Evolutionary conservation across 169 alveolate species (phyloP).

Genomic region (Plasmodium gallinaceum): DNA sequence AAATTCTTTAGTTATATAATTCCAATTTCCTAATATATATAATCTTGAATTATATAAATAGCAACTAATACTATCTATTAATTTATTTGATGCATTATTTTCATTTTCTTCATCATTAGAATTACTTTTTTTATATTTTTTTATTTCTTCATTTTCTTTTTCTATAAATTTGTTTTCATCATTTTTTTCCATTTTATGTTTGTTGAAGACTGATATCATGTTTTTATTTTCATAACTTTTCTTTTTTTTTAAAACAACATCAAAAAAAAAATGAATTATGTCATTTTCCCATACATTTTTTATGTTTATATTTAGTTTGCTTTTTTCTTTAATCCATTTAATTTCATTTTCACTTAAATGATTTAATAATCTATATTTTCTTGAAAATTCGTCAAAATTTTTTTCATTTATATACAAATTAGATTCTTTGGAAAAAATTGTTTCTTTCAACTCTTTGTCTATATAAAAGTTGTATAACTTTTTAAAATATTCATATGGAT

Average conservation of each 20-base stretch:
- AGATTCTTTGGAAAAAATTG: constrained; percentile 12
- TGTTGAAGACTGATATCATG: neutral
- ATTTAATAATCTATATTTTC: constrained; percentile 30
- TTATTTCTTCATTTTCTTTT: neutral
- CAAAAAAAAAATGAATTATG: constrained; percentile 61
- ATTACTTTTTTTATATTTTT: neutral
- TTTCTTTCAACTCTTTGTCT: constrained; percentile 55
- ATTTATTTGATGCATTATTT: neutral
- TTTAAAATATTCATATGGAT: constrained; percentile 41
- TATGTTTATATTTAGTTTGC: constrained; percentile 48
- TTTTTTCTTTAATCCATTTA: constrained; percentile 46
- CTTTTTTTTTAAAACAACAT: constrained; percentile 32
- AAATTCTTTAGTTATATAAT: constrained; percentile 33
- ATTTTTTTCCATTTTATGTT: neutral
- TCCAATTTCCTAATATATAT: constrained; percentile 65
- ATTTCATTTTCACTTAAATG: constrained; percentile 50
- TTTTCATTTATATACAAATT: constrained; percentile 40
- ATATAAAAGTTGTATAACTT: constrained; percentile 30
- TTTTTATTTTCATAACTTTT: neutral
- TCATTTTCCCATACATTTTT: constrained; percentile 73
- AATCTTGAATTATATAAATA: constrained; percentile 46
- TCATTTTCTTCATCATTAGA: neutral
- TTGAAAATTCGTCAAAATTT: constrained; percentile 38
- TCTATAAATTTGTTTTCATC: neutral
- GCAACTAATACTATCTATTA: constrained; percentile 32